phyloP scores from a whole-genome alignment of 2,329 filamentous ascomycete species.

The Akanthomyces muscarius region DNA sequence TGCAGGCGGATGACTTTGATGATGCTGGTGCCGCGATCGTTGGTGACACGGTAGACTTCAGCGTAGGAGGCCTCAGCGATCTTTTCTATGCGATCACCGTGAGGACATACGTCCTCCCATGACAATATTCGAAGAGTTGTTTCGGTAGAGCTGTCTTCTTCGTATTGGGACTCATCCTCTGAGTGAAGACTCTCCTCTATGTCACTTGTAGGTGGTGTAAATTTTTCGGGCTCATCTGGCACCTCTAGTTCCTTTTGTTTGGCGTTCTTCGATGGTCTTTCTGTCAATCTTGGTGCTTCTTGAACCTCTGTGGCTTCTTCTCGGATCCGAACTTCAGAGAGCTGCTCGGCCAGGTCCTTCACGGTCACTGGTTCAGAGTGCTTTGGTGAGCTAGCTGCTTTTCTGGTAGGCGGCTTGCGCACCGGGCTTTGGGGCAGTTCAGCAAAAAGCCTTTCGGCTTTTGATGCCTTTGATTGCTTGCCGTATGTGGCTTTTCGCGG shows the following conservation, averaged over 20 bases:
- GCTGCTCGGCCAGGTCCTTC: slow-evolving; percentile 32
- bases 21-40: slow-evolving; percentile 57
- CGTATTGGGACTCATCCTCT: slow-evolving; percentile 17
- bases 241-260: background rate
- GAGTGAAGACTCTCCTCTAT: background rate
- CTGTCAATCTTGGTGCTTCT: background rate
- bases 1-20: slow-evolving; percentile 60
- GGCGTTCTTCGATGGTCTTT: background rate
- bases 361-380: slow-evolving; percentile 24
- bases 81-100: slow-evolving; percentile 52
- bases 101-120: slow-evolving; percentile 56
- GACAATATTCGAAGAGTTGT: slow-evolving; percentile 40
- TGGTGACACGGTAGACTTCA: slow-evolving; percentile 61
- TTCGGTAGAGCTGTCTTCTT: slow-evolving; percentile 3
- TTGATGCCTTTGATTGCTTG: slow-evolving; percentile 44
- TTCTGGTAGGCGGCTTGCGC: slow-evolving; percentile 28
- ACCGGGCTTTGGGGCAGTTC: slow-evolving; percentile 50
- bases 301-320: background rate
- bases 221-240: background rate
- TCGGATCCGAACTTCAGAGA: slow-evolving; percentile 27
- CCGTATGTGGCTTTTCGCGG: slow-evolving; percentile 48
- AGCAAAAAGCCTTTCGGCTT: slow-evolving; percentile 46
- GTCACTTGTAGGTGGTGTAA: background rate
- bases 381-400: slow-evolving; percentile 2
- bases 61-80: slow-evolving; percentile 65